A percentile compares a stretch with the other conserved stretches of the same genome.
These are phyloP conservation scores for Capsicum baccatum DNA, from an alignment of 257 asterid species.

Conservation along the genomic window DNA sequence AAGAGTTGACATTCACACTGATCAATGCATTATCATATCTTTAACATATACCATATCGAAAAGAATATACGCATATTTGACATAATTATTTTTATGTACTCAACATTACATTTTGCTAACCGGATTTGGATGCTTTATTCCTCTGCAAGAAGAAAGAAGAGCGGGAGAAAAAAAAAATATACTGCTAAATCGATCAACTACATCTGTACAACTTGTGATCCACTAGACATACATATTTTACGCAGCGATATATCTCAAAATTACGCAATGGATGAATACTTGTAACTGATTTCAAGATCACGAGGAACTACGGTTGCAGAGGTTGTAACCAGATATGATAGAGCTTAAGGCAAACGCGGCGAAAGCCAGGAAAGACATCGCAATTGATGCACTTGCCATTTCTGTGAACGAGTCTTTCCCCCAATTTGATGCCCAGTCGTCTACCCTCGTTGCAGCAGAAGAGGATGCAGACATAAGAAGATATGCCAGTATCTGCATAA, in stretches of 20 bases:
- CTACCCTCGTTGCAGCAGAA: conserved; percentile 82
- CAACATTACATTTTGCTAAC: not conserved
- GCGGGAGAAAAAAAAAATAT: not conserved
- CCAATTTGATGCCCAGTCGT: conserved; percentile 88
- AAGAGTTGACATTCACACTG: not conserved
- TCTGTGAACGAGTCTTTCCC: conserved; percentile 77
- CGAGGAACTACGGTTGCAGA: conserved; percentile 53
- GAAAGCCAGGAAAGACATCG: conserved; percentile 79
- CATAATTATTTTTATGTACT: not conserved
- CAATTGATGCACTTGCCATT: conserved; percentile 80
- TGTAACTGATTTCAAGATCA: conserved; percentile 36
- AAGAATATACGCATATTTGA: not conserved
- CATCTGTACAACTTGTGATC: conserved; percentile 29
- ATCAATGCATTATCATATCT: not conserved
- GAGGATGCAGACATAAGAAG: conserved; percentile 90
- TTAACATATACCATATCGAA: not conserved
- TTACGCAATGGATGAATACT: not conserved
- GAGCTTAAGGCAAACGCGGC: conserved; percentile 73
- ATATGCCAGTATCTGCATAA: conserved; percentile 73
- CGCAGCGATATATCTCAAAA: conserved; percentile 17
- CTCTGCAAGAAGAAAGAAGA: not conserved
- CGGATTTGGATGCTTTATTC: conserved; percentile 1
- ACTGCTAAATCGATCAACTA: conserved; percentile 14
- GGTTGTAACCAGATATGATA: conserved; percentile 73
- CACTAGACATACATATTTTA: not conserved